Evolutionary conservation across 2,329 filamentous ascomycete species (phyloP), one percentile per base, ranked within the genome.

Genomic region (Aspergillus fumigatiaffinis): DNA sequence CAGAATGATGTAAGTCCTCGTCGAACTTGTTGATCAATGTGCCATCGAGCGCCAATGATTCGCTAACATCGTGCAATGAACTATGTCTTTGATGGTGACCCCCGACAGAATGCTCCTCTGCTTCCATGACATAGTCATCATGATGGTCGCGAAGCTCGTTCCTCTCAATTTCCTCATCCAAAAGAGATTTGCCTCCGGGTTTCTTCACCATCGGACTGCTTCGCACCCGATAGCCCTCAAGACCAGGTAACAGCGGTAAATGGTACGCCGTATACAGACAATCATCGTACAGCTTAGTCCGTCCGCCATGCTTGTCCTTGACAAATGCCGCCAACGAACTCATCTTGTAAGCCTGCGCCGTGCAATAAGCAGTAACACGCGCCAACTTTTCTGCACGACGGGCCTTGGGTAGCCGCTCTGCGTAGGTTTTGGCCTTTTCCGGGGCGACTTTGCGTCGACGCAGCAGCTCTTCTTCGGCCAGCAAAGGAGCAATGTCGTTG

Each of bases 211-310:
- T 89, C 0, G 94, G 94, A 68, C 92, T 91, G 71, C 93, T 97
- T 66, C 91, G 85, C 26, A 99, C 81, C 26, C 94, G 83, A 73
- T 92, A 97, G 1, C 94, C 93, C 51, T 96, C 92, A 50, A 81
- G 85, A 1, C 93, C 94, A 2, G 91, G 89, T 54, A 97, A 80
- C 17, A 99, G 78, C 4, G 94, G 94, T 29, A 97, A 79, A 71
- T 97, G 92, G 73, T 99, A 99, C 50, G 96, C 93, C 26, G 88
- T 91, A 71, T 99, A 99, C 25, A 99, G 80, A 70, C 94, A 99
- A 74, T 99, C 94, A 73, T 99, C 94, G 75, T 99, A 99, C 4
- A 97, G 82, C 76, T 99, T 99, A 14, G 93, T 96, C 76, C 92
- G 89, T 1, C 92, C 93, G 32, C 89, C 87, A 76, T 99, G 94